Base-by-base conservation (phyloP, 768 basidiomycete species). In the Fistulinella prunicolor region DNA sequence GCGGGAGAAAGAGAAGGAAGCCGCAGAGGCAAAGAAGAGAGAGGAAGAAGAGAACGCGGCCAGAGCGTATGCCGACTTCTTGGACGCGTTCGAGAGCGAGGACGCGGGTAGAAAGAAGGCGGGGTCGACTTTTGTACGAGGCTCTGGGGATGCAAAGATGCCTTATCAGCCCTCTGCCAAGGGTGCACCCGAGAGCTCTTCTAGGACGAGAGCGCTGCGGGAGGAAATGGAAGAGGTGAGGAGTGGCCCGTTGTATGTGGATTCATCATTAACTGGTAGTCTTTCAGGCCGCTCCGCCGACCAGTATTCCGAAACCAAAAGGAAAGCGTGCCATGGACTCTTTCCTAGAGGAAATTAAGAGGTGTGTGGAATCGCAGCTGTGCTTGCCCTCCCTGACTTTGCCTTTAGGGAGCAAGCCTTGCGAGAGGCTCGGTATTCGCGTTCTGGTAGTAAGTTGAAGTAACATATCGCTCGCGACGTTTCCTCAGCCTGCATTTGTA, bases 261-360 rank as follows among this genome's bases (percentile, higher is more conserved):
- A 32, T 14, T 3, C 21, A n/a, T n/a, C n/a, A 17, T 37, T 8
- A 35, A 16, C 50, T 55, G 19, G 64, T 39, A 22, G 37, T 42
- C 3, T 54, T 53, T 7, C 43, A 85, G 78, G 74, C 77, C 0
- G 78, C 80, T n/a, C 84, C 89, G 20, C 81, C 85, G 13, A 50
- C 65, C 20, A 62, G 60, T 49, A 71, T 65, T 6, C 78, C 83
- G 1, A 92, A 84, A 63, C 85, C 89, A 0, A 96, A 92, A 65
- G 96, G 96, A 3, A 96, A 92, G 65, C 82, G 95, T 42, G 92
- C 89, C 1, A 98, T 98, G 92, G 94, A 97, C 67, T 70, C 85
- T 2, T 99, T 98, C 64, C 73, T 99, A 42, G 94, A 96, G 59
- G 94, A 99, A 71, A 91, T 99, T 50, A 98, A 98, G 71, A 81